Base-by-base conservation (phyloP, 257 asterid genomes). In the Solanum chmielewskii region DNA sequence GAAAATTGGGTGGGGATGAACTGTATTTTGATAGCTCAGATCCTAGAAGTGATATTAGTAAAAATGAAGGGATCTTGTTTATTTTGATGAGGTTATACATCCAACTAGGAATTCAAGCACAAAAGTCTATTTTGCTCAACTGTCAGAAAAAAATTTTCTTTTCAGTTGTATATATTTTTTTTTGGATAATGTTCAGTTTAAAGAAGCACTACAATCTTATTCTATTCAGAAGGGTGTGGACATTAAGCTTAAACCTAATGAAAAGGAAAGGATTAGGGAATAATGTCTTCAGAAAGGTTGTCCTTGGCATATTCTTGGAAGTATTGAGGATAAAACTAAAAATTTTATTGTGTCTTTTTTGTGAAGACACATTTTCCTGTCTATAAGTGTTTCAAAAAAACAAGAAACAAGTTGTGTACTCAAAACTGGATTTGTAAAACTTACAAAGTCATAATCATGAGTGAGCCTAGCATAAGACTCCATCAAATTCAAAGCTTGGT, bases 291-390 rank as follows among this genome's bases (percentile, higher is more conserved):
- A 21, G 12, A 21, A 20, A 5, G 27, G 1, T 87, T 89, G 82
- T 88, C 92, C 89, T 9, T 87, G 86, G 1, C 89, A 88, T 27
- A 88, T 88, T 0, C 87, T 87, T 4, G 89, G 84, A 8, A 84
- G 86, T 29, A 66, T 85, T 37, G 25, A 20, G 2, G 15, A 49
- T 2, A 37, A 5, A 6, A 74, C 29, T 21, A 8, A 2, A 10
- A 11, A 20, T 74, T 73, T 37, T 37, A 37, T 21, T 59, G 35
- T 33, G 35, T 33, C 4, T 33, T 33, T 33, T 33, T 3, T 33
- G 66, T 59, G 66, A 20, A 59, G 25, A 59, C 27, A 21, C 23
- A 39, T 14, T 74, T 20, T 23, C 21, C 31, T 39, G 0, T 37
- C 21, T 33, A 41, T 8, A 41, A 41, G 47, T 75, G 23, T 42